Evolutionary conservation across 371 early-diverging fungal species (phyloP).

Genomic region (Syncephalastrum contaminatum): DNA sequence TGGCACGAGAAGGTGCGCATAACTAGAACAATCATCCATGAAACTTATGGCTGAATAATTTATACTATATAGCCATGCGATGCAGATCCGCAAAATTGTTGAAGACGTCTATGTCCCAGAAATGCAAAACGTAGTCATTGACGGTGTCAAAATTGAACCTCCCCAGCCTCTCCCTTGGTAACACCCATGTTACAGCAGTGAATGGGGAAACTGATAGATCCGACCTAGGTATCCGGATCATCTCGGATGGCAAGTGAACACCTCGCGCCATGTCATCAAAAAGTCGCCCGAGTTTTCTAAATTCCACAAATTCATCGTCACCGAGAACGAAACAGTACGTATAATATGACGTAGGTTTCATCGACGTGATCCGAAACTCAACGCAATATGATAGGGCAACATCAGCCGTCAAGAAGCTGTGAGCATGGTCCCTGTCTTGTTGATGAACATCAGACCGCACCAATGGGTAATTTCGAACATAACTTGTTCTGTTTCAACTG

Average conservation of each 20-base stretch:
- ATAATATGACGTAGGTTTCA: constrained; percentile 6
- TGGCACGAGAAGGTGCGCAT: constrained; percentile 75
- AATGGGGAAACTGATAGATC: background rate
- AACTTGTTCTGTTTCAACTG: background rate
- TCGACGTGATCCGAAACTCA: constrained; percentile 1
- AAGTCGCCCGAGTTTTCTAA: constrained; percentile 70
- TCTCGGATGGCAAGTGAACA: constrained; percentile 84
- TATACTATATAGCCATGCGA: constrained; percentile 30
- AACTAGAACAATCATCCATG: constrained; percentile 6
- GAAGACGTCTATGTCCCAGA: constrained; percentile 54
- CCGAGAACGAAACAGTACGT: constrained; percentile 87
- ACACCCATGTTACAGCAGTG: background rate
- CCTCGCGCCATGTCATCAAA: constrained; percentile 69
- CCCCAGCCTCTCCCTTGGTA: constrained; percentile 80
- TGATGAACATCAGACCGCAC: constrained; percentile 91
- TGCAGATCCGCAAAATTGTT: constrained; percentile 55
- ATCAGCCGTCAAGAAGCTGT: constrained; percentile 98
- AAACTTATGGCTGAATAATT: constrained; percentile 12
- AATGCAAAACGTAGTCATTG: constrained; percentile 57
- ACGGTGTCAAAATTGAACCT: constrained; percentile 70
- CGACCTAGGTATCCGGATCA: constrained; percentile 82
- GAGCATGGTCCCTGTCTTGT: constrained; percentile 96
- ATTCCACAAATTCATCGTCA: constrained; percentile 92
- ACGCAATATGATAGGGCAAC: constrained; percentile 66
- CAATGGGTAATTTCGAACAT: constrained; percentile 62